Base-by-base conservation (phyloP, 805 yeast species). In the Priceomyces carsonii region DNA sequence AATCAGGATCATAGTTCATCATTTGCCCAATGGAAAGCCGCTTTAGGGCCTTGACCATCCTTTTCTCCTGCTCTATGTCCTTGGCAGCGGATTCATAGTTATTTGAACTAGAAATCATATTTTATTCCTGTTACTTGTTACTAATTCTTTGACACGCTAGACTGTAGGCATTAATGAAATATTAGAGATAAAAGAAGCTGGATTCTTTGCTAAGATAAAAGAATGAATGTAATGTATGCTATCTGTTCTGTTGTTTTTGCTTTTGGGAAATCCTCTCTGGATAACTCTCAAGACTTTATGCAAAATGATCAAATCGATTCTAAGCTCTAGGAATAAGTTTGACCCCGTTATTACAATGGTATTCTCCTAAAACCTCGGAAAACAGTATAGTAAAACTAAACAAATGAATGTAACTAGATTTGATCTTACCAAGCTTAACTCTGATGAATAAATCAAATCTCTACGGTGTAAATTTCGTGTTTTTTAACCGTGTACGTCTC, bases 41-140 rank as follows among this genome's bases (percentile, higher is more conserved):
- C 53, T 85, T 85, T 45, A 85, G 62, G 14, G 86, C 84, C 23
- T 83, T 78, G 42, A 85, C 85, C 55, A 80, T 79, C 57, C 79
- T 78, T 43, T 83, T 71, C 52, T 85, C 93, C 41, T 77, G 80
- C 50, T 85, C 87, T 29, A 85, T 76, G 5, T 88, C 87, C 47
- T 79, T 79, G 3, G 87, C 89, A 2, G 95, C 95, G 23, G 61
- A 50, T 44, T 57, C 67, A 47, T 65, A 66, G 47, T 38, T 47
- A 36, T 36, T 36, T 32, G 33, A 17, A 13, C 9, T 21, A 20
- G n/a, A 12, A 9, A 32, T 21, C 36, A 33, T 33, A 16, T 14
- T 33, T n/a, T 17, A 24, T 18, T 24, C 13, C n/a, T 26, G n/a
- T 26, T 26, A 26, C 17, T 26, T 26, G 5, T 6, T 26, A 12